Evolutionary conservation across 2,329 filamentous ascomycete genomes (phyloP).

Genomic region (Hirsutella thompsonii): DNA sequence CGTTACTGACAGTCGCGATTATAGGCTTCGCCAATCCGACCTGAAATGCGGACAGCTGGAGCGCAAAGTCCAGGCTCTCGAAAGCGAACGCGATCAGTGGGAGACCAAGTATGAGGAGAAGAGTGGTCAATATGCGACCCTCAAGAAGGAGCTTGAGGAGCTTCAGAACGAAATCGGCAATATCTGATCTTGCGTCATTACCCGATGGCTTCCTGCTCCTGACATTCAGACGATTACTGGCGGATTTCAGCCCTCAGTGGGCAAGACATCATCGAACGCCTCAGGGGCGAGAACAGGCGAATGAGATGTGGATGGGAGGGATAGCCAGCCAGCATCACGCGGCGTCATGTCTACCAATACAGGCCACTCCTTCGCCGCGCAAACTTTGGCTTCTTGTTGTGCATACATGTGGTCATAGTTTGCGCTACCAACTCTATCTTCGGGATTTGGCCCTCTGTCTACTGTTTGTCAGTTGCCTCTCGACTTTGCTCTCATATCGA

Average conservation of each 20-base stretch:
- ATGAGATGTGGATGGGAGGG: conserved; percentile 14
- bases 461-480: conserved; percentile 60
- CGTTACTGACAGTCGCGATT: conserved; percentile 8
- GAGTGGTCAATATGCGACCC: conserved; percentile 70
- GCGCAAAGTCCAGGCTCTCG: conserved; percentile 96
- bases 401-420: background rate
- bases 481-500: conserved; percentile 79
- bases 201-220: background rate
- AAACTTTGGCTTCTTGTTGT: background rate
- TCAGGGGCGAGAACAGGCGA: conserved; percentile 11
- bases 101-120: conserved; percentile 98
- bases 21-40: conserved; percentile 93
- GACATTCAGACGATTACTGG: background rate
- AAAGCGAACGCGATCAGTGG: conserved; percentile 85
- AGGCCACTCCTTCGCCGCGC: conserved; percentile 14
- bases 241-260: background rate
- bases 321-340: conserved; percentile 16
- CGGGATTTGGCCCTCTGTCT: conserved; percentile 53
- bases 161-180: conserved; percentile 87
- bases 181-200: conserved; percentile 49
- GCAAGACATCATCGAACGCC: background rate
- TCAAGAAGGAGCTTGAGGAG: conserved; percentile 84
- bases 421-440: background rate
- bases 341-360: conserved; percentile 16
- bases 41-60: conserved; percentile 99